A percentile compares a stretch with the other conserved stretches of the same genome.
phyloP scores from a whole-genome alignment of 2,329 filamentous ascomycete species.

The Penicillium hordei region DNA sequence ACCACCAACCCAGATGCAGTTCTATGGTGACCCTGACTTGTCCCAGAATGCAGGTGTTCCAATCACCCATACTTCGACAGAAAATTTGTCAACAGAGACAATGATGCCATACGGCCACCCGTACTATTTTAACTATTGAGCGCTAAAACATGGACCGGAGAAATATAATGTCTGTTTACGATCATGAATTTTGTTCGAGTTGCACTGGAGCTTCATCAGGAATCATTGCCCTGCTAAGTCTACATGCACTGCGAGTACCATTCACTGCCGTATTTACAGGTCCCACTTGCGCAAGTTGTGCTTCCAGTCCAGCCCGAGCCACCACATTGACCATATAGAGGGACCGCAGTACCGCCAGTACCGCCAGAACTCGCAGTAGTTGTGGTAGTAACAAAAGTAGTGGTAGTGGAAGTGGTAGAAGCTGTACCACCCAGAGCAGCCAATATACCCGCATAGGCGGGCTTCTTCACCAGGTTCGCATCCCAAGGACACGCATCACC shows the following conservation, averaged over 20 bases:
- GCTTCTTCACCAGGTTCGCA: constrained; percentile 49
- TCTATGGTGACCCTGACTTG: constrained; percentile 8
- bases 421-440: constrained; percentile 24
- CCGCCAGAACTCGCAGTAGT: constrained; percentile 14
- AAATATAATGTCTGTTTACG: constrained; percentile 5
- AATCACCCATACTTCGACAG: constrained; percentile 8
- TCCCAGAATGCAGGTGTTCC: constrained; percentile 1
- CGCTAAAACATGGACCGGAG: neutral
- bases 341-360: constrained; percentile 16
- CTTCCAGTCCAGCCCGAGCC: constrained; percentile 30
- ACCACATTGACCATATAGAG: constrained; percentile 32
- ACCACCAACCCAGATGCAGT: constrained; percentile 13
- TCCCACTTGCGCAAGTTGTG: constrained; percentile 29
- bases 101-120: constrained; percentile 24
- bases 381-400: constrained; percentile 15
- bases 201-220: neutral
- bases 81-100: constrained; percentile 14
- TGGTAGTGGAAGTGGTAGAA: constrained; percentile 12
- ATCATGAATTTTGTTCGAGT: constrained; percentile 16
- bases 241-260: constrained; percentile 36
- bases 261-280: constrained; percentile 27
- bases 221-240: neutral
- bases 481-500: constrained; percentile 50
- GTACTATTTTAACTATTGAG: constrained; percentile 32
- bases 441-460: constrained; percentile 43